phyloP scores from a whole-genome alignment of 345 rosid species.

The Acer campestre region DNA sequence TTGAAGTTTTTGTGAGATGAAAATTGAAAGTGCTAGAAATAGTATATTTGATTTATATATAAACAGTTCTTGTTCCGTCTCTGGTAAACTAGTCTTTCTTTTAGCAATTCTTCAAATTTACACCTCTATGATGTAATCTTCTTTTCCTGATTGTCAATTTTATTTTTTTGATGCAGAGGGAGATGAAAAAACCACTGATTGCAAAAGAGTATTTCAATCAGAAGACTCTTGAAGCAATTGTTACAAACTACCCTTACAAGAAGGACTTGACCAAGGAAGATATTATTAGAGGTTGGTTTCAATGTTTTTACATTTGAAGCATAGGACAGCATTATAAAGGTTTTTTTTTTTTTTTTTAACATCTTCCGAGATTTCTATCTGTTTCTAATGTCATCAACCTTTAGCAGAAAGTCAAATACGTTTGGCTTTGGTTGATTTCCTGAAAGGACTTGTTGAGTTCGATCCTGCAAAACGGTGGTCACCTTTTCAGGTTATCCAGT shows the following conservation, averaged over 20 bases:
- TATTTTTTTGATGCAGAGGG: conserved; percentile 63
- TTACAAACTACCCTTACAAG: conserved; percentile 79
- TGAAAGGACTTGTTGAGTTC: conserved; percentile 96
- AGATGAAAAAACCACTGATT: conserved; percentile 73
- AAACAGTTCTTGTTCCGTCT: background rate
- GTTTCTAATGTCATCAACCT: conserved; percentile 21
- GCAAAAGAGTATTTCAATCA: conserved; percentile 96
- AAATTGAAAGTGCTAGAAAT: conserved; percentile 6
- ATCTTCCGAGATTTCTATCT: conserved; percentile 25
- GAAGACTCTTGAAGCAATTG: conserved; percentile 92
- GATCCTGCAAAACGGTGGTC: conserved; percentile 99
- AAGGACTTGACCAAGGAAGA: conserved; percentile 80
- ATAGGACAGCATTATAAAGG: background rate
- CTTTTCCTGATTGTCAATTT: conserved; percentile 16
- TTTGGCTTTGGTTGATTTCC: conserved; percentile 91
- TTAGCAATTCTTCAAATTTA: background rate
- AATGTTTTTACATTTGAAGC: conserved; percentile 13
- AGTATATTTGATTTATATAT: background rate
- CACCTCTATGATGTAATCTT: conserved; percentile 5
- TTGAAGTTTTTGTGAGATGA: conserved; percentile 13
- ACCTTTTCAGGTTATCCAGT: conserved; percentile 80
- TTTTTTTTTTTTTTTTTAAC: background rate
- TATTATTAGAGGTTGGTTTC: conserved; percentile 69
- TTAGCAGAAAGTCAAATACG: conserved; percentile 81
- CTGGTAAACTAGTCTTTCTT: background rate